Base-by-base conservation (phyloP, 139 green algal species). In the Volvox reticuliferus region DNA sequence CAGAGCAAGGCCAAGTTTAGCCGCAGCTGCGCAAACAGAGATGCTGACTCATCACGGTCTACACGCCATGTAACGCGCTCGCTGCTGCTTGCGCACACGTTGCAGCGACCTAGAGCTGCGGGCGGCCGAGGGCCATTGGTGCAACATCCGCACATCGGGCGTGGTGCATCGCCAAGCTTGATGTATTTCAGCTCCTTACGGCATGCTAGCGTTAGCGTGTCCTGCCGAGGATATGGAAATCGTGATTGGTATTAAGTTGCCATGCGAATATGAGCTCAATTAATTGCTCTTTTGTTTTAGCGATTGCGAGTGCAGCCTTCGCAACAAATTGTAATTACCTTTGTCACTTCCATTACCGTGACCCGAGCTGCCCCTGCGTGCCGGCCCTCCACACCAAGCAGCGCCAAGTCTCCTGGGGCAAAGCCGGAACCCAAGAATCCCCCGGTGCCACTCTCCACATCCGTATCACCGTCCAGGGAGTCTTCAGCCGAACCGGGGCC, bases 361-460 rank as follows among this genome's bases (percentile, higher is more conserved):
- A 95, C 91, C 2, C 93, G 87, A 0, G 92, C 93, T 0, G 91
- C 73, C 6, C 76, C 86, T 0, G 91, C 68, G 65, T 95, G 93
- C 3, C 83, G 36, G 16, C 96, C 96, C 62, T 98, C 97, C 71
- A 98, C 73, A 69, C 95, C 93, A 33, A 98, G 93, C 75, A 98
- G 77, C 28, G 91, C 91, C 82, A 95, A 92, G 78, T 98, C 96
- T 0, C 96, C 97, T 19, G 91, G 85, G 0, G 32, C 32, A 32
- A 97, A 94, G 76, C 91, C 89, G 19, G 30, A 76, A 6, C 76
- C 37, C 36, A 91, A 36, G 77, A 91, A 50, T 30, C 91, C 88
- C 71, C 30, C 82, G 79, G 18, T 24, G 16, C 13, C 33, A 14
- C 12, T 63, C 0, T 87, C 30, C 30, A 0, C 61, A 20, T 77